A percentile compares a stretch with the other conserved stretches of the same genome.
Conservation (phyloP, 805 yeast genomes). For the Kazachstania martiniae region DNA sequence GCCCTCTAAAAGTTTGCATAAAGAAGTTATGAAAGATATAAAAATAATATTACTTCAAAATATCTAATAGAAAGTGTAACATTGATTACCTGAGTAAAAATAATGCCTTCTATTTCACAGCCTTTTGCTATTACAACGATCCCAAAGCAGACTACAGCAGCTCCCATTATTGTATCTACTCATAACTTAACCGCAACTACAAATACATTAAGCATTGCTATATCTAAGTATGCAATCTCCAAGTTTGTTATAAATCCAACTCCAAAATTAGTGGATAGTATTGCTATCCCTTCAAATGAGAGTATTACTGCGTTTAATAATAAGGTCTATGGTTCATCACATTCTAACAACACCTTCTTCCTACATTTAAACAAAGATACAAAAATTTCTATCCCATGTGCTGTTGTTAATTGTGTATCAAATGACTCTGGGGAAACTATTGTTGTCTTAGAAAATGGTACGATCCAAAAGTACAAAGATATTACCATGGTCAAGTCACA, state of each 20-base stretch:
- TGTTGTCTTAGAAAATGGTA: conserved; percentile 21
- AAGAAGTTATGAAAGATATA: too few species aligned
- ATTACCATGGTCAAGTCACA: conserved; percentile 1
- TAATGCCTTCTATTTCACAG: conserved; percentile 27
- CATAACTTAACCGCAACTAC: conserved; percentile 11
- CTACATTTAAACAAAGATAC: conserved; percentile 4
- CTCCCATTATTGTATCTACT: conserved; percentile 6
- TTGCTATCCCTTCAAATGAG: conserved; percentile 27
- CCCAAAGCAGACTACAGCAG: conserved; percentile 17
- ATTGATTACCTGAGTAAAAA: too few species aligned
- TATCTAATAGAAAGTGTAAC: too few species aligned
- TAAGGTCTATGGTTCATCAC: conserved; percentile 5
- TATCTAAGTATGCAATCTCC: conserved; percentile 26
- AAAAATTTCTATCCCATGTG: conserved; percentile 4
- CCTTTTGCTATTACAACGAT: conserved; percentile 26
- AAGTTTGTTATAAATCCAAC: conserved; percentile 29
- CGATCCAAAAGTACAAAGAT: conserved; percentile 18
- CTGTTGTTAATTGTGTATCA: conserved; percentile 4
- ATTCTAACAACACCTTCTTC: conserved; percentile 3
- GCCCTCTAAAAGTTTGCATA: too few species aligned
- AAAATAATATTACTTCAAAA: too few species aligned
- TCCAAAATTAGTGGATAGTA: conserved; percentile 24
- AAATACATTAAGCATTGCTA: conserved; percentile 25
- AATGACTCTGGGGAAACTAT: conserved; percentile 8
- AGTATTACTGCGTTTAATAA: conserved; percentile 24